Evolutionary conservation across 257 asterid genomes (phyloP), one percentile per base, ranked within the genome.

Genomic region (Echium plantagineum): DNA sequence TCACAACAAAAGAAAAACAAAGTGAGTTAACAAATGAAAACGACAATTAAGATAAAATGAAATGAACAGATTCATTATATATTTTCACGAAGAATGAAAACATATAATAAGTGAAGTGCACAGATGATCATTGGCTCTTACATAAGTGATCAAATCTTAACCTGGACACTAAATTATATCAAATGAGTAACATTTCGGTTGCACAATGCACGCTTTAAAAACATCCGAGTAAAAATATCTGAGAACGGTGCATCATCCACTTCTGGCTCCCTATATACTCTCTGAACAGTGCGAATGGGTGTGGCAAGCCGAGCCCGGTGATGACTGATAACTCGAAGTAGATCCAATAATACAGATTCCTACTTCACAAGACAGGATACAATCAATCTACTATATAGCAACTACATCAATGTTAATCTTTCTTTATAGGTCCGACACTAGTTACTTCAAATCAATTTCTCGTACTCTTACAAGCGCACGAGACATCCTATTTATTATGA

Each of bases 251-350:
- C 46, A 2, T 60, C 52, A 12, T 64, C 77, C 65, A 64, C 61
- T 4, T 64, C 74, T 32, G 77, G 21, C 18, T 73, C 71, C 1
- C 71, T 47, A 18, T 73, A 73, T 51, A 73, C 55, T 66, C 61
- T 73, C 71, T 73, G 74, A 16, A 68, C 66, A 59, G 77, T 68
- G 16, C 77, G 77, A 10, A 73, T 65, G 35, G 77, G 74, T 2
- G 77, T 73, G 32, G 77, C 77, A 68, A 73, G 77, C 53, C 77
- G 70, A 59, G 77, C 77, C 17, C 65, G 65, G 60, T 73, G 77
- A 61, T 73, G 77, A 42, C 74, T 68, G 58, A 73, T 68, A 32
- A 73, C 77, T 64, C 77, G 68, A 30, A 73, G 74, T 51, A 73
- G 71, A 68, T 73, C 77, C 38, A 68, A 69, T 55, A 73, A 22